Evolutionary conservation across 192 early-diverging fungal species (phyloP).

Genomic region (Obelidium mucronatum): DNA sequence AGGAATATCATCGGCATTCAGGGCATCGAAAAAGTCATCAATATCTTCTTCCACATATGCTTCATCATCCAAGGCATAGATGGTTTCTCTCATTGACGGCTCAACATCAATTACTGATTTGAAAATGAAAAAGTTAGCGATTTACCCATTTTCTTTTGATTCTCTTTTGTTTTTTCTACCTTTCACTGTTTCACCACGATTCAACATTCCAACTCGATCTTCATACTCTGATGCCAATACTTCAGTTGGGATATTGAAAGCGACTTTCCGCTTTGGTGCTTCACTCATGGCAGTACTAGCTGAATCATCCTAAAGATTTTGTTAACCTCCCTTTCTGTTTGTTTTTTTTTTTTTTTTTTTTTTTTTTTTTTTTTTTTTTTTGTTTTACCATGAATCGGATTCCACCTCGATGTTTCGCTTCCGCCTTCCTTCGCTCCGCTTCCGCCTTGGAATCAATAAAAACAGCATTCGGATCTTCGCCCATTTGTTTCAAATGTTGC

Average conservation of each 20-base stretch:
- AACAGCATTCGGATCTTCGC: conserved; percentile 75
- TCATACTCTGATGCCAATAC: conserved; percentile 79
- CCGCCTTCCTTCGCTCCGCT: conserved; percentile 49
- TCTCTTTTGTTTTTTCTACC: conserved; percentile 2
- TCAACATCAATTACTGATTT: conserved; percentile 76
- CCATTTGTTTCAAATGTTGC: conserved; percentile 88
- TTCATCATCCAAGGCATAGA: conserved; percentile 95
- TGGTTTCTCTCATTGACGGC: conserved; percentile 80
- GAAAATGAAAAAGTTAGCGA: too few relatives aligned
- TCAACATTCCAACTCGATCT: conserved; percentile 73
- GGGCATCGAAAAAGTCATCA: conserved; percentile 84
- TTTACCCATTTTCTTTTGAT: too few relatives aligned
- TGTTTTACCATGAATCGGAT: conserved; percentile 47
- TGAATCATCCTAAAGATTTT: conserved; percentile 45
- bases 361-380: too few relatives aligned
- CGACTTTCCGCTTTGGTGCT: conserved; percentile 45
- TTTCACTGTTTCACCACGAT: conserved; percentile 59
- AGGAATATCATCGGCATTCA: conserved; percentile 75
- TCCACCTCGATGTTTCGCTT: conserved; percentile 57
- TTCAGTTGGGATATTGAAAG: conserved; percentile 73
- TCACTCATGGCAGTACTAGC: conserved; percentile 39
- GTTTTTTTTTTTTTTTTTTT: too few relatives aligned
- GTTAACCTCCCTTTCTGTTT: too few relatives aligned
- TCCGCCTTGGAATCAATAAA: conserved; percentile 55
- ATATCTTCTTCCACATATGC: conserved; percentile 82